Base-by-base conservation (phyloP, 176 grass and related monocot genomes). In the Carex cristatella region DNA sequence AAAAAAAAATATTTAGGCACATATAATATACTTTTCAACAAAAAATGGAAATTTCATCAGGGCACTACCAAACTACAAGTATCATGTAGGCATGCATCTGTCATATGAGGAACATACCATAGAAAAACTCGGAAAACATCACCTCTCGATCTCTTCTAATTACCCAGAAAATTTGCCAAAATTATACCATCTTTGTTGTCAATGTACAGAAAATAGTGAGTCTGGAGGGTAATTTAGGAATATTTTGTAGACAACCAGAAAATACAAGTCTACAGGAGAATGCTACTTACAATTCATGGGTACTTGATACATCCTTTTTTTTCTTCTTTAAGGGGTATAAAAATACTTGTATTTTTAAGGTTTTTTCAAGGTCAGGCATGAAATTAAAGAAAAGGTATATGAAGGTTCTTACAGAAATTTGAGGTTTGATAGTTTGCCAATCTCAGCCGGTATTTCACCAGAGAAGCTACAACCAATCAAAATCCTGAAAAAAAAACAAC, bases 401-500 rank as follows among this genome's bases (percentile, higher is more conserved):
- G 31, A 27, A 59, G 35, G 5, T 78, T 27, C 90, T 97, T 94
- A 97, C 94, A 97, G 31, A 89, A 88, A 91, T 58, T 72, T 31
- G 16, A 97, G 79, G 1, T 85, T 84, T 59, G 92, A 82, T 38
- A 97, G 83, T 60, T 87, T 86, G 61, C 94, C 94, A 48, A 97
- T 84, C 60, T 92, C 92, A 30, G 27, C 11, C 1, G 92, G 94
- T 88, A 97, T 87, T 92, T 93, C 87, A 84, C 94, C 94, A 28
- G 87, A 48, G 55, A 97, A 94, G 60, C 94, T 79, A 89, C 94
- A 97, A 27, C 90, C 92, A 65, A 83, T 71, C 64, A 97, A 89
- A 61, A 93, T 94, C 88, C 94, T 97, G 86, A 58, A 84, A 63
- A 84, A 33, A 70, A 63, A 84, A 76, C 79, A 79, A 23, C 3